Base-by-base conservation (phyloP, 352 stramenopile genomes). In the Phytopythium ostracodes region DNA sequence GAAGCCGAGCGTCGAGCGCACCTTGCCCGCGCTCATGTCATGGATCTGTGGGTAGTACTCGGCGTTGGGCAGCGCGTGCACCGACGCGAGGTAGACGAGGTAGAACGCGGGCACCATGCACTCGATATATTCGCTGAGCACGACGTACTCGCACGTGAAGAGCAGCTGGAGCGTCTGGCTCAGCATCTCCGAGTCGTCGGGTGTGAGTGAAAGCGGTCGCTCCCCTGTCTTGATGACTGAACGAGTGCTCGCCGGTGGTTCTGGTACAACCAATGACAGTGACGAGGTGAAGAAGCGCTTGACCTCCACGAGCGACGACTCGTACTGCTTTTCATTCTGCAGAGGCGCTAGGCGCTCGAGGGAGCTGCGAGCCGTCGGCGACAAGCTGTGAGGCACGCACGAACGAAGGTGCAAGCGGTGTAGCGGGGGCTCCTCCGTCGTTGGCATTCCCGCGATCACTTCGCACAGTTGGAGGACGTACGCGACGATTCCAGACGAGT, bases 41-140 rank as follows among this genome's bases (percentile, higher is more conserved):
- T 38, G 56, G 14, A 73, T 29, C 17, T 63, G 47, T 24, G 56
- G 62, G 51, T 77, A 70, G 42, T 71, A 77, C 49, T 57, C 43
- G 12, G 55, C 58, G 59, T 64, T 77, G 8, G 72, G 66, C 9
- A 80, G n/a, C 8, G 62, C 46, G 24, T 55, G 18, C 7, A 65
- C 46, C 0, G 65, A 54, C 9, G 25, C 47, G 24, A 69, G 47
- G 57, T 79, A 73, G 8, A 60, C 17, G 0, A 59, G 62, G 59
- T 70, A 77, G 24, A 75, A 49, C 2, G 72, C 56, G 3, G 73
- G 70, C 18, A 76, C 58, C 35, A 76, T 54, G 17, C 67, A 76
- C 59, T 77, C 70, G 49, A 81, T 55, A 38, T 76, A 81, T 49
- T 77, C 70, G 25, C 68, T 62, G 0, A 81, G 53, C 4, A 65